Base-by-base conservation (phyloP, 768 basidiomycete species). In the Coprinopsis cinerea region DNA sequence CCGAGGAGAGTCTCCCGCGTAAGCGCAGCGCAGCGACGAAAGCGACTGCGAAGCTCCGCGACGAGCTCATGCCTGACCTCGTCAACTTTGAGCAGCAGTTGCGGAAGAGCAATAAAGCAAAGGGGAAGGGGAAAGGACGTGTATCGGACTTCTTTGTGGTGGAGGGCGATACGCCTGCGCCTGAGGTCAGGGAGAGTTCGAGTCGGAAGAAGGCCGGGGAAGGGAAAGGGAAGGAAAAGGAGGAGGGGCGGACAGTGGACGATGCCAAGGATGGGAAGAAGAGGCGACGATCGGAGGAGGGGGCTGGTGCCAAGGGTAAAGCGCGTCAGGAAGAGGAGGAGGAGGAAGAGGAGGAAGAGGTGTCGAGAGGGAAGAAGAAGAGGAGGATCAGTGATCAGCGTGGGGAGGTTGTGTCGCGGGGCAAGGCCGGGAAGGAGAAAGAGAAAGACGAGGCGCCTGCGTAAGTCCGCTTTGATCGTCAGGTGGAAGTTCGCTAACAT, bases 31-130 rank as follows among this genome's bases (percentile, higher is more conserved):
- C 78, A 22, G 77, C 78, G 10, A 57, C 64, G 22, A 71, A 67
- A 50, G 77, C 78, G 1, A 62, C 66, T 41, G 63, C 82, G 74
- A 57, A 71, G 66, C 55, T 92, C 72, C 59, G 79, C 69, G 53
- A 82, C 60, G 64, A 78, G 67, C 69, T 92, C 49, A 91, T 92
- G 82, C 89, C 89, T 0, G 90, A 92, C 55, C 72, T 89, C 2
- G 55, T 82, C 34, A 77, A 71, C 49, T 92, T 74, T 58, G 79
- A 90, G 61, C 76, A 77, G 56, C 83, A 92, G 67, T 72, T 78
- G 70, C 58, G 61, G 61, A 61, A 60, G 64, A 64, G 55, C n/a
- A n/a, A n/a, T 42, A 61, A 43, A 25, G 37, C 37, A 17, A 24
- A 18, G 36, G 36, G 63, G 65, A 67, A 59, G 59, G 66, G 61